phyloP scores from a whole-genome alignment of 2,329 filamentous ascomycete genomes.

The Aspergillus vadensis region DNA sequence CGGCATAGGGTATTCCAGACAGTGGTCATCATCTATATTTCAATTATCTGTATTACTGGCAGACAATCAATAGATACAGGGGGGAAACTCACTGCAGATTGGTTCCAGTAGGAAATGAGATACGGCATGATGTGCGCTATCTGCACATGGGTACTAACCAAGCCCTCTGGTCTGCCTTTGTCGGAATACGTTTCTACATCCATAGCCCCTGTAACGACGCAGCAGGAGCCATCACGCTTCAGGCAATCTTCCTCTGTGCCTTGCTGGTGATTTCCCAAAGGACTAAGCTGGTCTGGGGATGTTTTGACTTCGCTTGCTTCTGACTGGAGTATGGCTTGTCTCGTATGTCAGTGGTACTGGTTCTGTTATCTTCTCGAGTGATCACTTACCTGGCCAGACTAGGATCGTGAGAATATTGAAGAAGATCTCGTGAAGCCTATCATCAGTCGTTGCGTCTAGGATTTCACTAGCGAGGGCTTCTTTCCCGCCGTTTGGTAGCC shows the following conservation, averaged over 20 bases:
- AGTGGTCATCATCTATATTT: background rate
- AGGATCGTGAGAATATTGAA: background rate
- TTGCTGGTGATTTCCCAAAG: too few relatives aligned
- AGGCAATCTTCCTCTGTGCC: background rate
- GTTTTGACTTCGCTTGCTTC: background rate
- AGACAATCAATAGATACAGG: background rate
- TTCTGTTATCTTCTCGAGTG: background rate
- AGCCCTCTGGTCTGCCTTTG: background rate
- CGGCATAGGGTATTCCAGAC: constrained; percentile 4
- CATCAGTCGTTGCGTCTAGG: background rate
- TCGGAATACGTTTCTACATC: background rate
- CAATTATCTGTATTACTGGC: background rate
- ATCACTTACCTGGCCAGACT: background rate
- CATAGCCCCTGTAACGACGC: background rate
- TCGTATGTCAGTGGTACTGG: background rate
- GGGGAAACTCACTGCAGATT: background rate
- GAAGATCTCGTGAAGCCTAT: constrained; percentile 1
- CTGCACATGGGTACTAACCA: background rate
- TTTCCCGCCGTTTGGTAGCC: constrained; percentile 4
- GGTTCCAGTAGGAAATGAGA: constrained; percentile 1
- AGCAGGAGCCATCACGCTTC: constrained; percentile 4
- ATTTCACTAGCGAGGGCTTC: constrained; percentile 1
- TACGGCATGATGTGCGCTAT: constrained; percentile 9
- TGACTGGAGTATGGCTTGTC: constrained; percentile 7
- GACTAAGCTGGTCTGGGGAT: too few relatives aligned